Base-by-base conservation (phyloP, 331 rosid species). In the Saraca asoca region DNA sequence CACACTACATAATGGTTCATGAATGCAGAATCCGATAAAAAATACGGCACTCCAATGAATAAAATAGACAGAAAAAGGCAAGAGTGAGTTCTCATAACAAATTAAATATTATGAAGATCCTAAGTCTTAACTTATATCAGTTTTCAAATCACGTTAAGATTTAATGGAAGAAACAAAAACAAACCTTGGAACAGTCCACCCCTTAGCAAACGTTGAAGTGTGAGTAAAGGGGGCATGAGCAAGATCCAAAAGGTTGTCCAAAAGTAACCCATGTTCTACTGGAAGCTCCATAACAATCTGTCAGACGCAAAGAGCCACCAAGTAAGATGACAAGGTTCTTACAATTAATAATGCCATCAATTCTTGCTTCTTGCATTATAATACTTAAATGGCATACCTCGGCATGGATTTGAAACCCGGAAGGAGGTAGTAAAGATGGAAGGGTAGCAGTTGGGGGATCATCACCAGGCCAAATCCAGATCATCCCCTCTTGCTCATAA, bases 171-270 rank as follows among this genome's bases (percentile, higher is more conserved):
- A 46, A 46, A 61, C n/a, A 0, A 65, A 42, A 78, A 77, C 91
- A 48, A 76, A 94, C 99, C 97, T 94, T 13, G 99, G 99, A 64
- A 94, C 93, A 5, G 80, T 83, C 97, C 99, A 94, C 62, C 99
- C 99, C 77, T 94, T 90, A 5, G 99, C 99, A 6, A 94, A 94
- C 39, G 99, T 94, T 55, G 99, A 94, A 18, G 99, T 94, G 72
- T 94, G 99, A 66, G 99, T 94, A 69, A 94, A 94, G 43, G 99
- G 97, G 51, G 99, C 99, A 65, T 94, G 99, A 1, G 96, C 97
- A 72, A 94, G 99, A 85, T 94, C 99, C 81, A 94, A 79, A 70
- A 94, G 99, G 73, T 90, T 94, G 76, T 94, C 99, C 58, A 94
- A 80, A 72, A 94, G 99, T 75, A 94, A 74, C 8, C 99, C 99